Evolutionary conservation across 495 filamentous ascomycete genomes (phyloP), one percentile per base, ranked within the genome.

Genomic region (Chaetomidium leptoderma): DNA sequence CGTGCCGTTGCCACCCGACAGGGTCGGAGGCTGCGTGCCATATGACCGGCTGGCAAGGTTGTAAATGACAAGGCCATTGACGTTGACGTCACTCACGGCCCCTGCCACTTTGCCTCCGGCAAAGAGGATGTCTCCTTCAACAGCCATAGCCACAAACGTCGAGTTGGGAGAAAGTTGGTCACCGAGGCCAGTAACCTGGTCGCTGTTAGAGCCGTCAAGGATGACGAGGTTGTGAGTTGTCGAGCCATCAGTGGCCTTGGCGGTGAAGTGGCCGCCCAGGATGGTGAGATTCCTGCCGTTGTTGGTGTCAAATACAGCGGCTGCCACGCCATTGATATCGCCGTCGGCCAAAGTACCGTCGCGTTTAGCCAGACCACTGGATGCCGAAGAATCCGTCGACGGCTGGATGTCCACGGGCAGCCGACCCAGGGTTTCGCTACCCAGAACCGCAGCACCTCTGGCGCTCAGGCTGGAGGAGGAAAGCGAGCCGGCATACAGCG

Each of bases 221-320:
- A 97, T 77, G 29, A 86, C 76, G 16, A 99, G 77, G 64, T 96
- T 96, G 53, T 89, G 72, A 54, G 96, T 78, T 4, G 75, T 75
- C 0, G 86, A 86, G 17, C 87, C 90, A 62, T 91, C 81, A 42
- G 77, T 83, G 24, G 80, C 81, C 16, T 75, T 83, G 4, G 89
- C 84, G 32, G 79, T 81, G 69, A 99, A 99, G 60, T 91, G 89
- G 2, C 93, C 93, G 54, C 88, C 95, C 37, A 97, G 76, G 27
- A 97, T 81, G 5, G 95, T 97, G 27, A 92, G 73, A 64, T 97
- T 96, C 52, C 83, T 79, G 37, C 74, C 76, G 51, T 81, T 83
- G 29, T 75, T 74, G 16, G 76, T 78, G 66, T 96, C 89, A 68
- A 92, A 95, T 6, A 82, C 74, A 19, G 92, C 95, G 14, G 86